These are phyloP conservation scores for Ogataea nonfermentans DNA, from an alignment of 805 yeast genomes.

Conservation along the genomic window DNA sequence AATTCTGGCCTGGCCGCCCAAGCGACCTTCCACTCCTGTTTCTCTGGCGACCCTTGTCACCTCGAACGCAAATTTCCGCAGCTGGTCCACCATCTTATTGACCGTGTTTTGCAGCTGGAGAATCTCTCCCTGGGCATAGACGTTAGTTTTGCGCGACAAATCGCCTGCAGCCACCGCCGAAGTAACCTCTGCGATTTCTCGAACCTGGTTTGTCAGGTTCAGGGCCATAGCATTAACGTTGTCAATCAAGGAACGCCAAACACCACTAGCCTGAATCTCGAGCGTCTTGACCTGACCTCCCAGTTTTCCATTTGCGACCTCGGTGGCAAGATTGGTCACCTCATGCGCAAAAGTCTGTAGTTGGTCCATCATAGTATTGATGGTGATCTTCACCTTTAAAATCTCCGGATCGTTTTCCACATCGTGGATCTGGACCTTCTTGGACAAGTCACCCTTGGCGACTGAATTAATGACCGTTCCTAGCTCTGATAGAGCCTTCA, in stretches of 20 bases:
- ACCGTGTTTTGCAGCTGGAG: conserved; percentile 81
- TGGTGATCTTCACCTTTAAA: conserved; percentile 72
- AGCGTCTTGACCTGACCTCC: conserved; percentile 82
- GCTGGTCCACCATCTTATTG: conserved; percentile 85
- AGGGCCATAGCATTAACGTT: conserved; percentile 87
- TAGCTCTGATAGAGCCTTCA: conserved; percentile 70
- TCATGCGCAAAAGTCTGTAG: conserved; percentile 77
- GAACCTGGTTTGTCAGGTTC: conserved; percentile 79
- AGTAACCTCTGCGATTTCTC: conserved; percentile 89
- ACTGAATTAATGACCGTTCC: conserved; percentile 87
- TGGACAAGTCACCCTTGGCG: conserved; percentile 83
- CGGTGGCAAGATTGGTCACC: conserved; percentile 83
- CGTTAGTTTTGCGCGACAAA: conserved; percentile 76
- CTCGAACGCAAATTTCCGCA: conserved; percentile 79
- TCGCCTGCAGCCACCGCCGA: conserved; percentile 89
- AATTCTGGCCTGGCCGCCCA: conserved; percentile 85
- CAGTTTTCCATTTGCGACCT: conserved; percentile 84
- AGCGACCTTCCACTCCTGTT: conserved; percentile 84
- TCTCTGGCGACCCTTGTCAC: conserved; percentile 85
- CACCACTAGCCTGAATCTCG: conserved; percentile 75
- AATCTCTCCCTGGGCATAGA: conserved; percentile 90
- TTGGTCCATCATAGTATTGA: conserved; percentile 88
- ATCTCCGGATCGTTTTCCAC: conserved; percentile 78
- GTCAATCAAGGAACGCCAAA: conserved; percentile 82
- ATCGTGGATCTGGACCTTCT: conserved; percentile 71